A percentile compares a stretch with the other conserved stretches of the same genome.
These are phyloP conservation scores for Sugiyamaella sp. DNA, from an alignment of 1,139 yeast genomes.

Conservation along the genomic window DNA sequence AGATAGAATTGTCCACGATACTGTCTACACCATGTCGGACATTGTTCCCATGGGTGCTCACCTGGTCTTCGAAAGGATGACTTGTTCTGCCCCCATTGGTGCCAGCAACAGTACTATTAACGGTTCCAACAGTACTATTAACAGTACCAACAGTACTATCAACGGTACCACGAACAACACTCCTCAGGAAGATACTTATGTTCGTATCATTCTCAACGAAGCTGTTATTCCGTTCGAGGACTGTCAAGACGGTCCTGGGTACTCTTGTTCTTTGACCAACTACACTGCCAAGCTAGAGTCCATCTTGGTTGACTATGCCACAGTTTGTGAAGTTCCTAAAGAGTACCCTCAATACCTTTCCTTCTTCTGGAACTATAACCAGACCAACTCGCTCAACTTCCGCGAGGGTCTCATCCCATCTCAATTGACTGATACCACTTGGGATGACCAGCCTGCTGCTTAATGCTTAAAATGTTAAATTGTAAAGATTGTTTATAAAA, in stretches of 20 bases:
- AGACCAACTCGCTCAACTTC: constrained; percentile 31
- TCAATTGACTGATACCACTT: constrained; percentile 27
- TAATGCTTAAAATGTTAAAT: not conserved
- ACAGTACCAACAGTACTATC: not conserved
- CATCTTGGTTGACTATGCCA: constrained; percentile 27
- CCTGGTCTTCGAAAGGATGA: constrained; percentile 54
- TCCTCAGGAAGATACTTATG: constrained; percentile 35
- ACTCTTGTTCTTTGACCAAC: constrained; percentile 53
- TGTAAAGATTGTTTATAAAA: not conserved
- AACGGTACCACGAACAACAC: too few species aligned
- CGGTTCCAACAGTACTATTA: not conserved
- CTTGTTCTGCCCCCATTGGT: constrained; percentile 36
- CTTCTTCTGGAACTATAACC: constrained; percentile 42
- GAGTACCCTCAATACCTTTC: constrained; percentile 35
- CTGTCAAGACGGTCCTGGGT: constrained; percentile 60
- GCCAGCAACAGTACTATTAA: not conserved
- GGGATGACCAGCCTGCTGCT: constrained; percentile 24
- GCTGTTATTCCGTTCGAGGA: constrained; percentile 59
- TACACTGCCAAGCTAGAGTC: constrained; percentile 37
- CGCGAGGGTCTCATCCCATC: constrained; percentile 29
- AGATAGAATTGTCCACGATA: constrained; percentile 46
- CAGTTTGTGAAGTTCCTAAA: constrained; percentile 34
- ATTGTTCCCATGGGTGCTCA: constrained; percentile 63
- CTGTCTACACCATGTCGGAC: constrained; percentile 51
- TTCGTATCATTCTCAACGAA: constrained; percentile 59